A percentile compares a stretch with the other conserved stretches of the same genome.
phyloP scores from a whole-genome alignment of 1,284 basidiomycete genomes.

The Cutaneotrichosporon sp. region DNA sequence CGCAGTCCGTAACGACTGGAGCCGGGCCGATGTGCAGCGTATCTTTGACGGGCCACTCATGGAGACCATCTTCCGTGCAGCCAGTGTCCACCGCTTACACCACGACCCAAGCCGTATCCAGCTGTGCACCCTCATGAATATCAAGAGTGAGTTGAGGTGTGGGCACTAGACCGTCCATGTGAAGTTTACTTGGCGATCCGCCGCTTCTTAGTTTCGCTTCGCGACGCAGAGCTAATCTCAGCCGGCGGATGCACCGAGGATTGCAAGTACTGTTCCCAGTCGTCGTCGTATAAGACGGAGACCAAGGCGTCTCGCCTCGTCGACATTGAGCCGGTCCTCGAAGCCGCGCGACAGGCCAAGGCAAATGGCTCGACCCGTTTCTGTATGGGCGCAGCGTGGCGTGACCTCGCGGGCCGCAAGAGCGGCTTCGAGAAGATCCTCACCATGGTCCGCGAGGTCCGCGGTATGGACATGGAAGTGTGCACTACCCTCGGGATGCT shows the following conservation, averaged over 20 bases:
- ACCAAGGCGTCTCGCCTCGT: constrained; percentile 85
- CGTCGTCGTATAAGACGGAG: constrained; percentile 82
- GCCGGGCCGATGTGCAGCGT: constrained; percentile 53
- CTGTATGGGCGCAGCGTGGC: constrained; percentile 99
- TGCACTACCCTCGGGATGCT: constrained; percentile 99
- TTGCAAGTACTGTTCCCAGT: constrained; percentile 98
- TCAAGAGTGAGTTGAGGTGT: constrained; percentile 76
- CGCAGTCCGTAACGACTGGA: constrained; percentile 51
- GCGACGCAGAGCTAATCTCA: constrained; percentile 42
- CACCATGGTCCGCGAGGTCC: constrained; percentile 80
- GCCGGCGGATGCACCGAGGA: constrained; percentile 95
- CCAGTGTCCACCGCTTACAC: constrained; percentile 72
- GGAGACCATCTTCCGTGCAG: constrained; percentile 78
- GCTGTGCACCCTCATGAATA: constrained; percentile 97
- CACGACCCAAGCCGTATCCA: constrained; percentile 90
- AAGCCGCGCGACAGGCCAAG: constrained; percentile 87
- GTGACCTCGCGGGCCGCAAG: constrained; percentile 90
- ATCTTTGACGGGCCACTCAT: constrained; percentile 67
- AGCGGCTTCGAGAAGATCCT: constrained; percentile 92
- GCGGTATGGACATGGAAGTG: constrained; percentile 91
- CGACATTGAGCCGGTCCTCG: constrained; percentile 88
- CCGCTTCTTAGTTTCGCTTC: not conserved
- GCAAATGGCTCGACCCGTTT: constrained; percentile 95
- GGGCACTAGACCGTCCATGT: not conserved
- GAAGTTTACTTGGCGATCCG: too few species aligned